phyloP scores from a whole-genome alignment of 1,139 yeast species.

The Blastobotrys apis region DNA sequence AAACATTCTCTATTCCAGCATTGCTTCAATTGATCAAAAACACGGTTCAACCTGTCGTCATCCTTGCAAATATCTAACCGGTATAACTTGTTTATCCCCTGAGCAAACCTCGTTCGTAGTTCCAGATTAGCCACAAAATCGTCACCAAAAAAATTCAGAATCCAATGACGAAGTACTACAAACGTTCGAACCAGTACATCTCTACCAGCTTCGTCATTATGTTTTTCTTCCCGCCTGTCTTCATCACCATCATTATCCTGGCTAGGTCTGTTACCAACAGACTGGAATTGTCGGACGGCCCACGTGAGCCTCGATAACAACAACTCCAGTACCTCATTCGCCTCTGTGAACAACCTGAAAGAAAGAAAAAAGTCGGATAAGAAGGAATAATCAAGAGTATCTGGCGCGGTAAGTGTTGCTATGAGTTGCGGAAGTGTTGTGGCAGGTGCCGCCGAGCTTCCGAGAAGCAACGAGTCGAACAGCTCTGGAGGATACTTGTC shows the following conservation, averaged over 20 bases:
- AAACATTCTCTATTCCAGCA: slow-evolving; percentile 36
- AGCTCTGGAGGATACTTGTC: slow-evolving; percentile 12
- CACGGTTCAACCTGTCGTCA: slow-evolving; percentile 27
- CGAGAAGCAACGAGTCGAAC: slow-evolving; percentile 4
- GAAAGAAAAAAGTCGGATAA: slow-evolving; percentile 83
- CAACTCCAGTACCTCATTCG: slow-evolving; percentile 54
- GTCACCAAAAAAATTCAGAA: slow-evolving; percentile 48
- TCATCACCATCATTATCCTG: no score
- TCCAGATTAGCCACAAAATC: slow-evolving; percentile 38
- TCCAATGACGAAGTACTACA: slow-evolving; percentile 86
- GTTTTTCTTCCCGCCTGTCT: slow-evolving; percentile 14
- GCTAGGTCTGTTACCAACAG: not conserved
- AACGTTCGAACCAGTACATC: slow-evolving; percentile 77
- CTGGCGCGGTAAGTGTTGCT: slow-evolving; percentile 74
- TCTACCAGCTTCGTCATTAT: slow-evolving; percentile 46
- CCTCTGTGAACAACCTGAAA: slow-evolving; percentile 63
- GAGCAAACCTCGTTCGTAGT: slow-evolving; percentile 32
- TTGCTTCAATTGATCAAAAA: slow-evolving; percentile 36
- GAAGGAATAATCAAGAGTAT: slow-evolving; percentile 69
- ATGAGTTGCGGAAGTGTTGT: slow-evolving; percentile 40
- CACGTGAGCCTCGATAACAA: slow-evolving; percentile 65
- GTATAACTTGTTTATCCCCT: slow-evolving; percentile 30
- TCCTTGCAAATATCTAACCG: slow-evolving; percentile 28
- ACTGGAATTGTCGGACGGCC: slow-evolving; percentile 45
- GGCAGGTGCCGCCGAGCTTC: not conserved